Evolutionary conservation across 768 basidiomycete genomes (phyloP).

Genomic region (Kwoniella bestiolae): DNA sequence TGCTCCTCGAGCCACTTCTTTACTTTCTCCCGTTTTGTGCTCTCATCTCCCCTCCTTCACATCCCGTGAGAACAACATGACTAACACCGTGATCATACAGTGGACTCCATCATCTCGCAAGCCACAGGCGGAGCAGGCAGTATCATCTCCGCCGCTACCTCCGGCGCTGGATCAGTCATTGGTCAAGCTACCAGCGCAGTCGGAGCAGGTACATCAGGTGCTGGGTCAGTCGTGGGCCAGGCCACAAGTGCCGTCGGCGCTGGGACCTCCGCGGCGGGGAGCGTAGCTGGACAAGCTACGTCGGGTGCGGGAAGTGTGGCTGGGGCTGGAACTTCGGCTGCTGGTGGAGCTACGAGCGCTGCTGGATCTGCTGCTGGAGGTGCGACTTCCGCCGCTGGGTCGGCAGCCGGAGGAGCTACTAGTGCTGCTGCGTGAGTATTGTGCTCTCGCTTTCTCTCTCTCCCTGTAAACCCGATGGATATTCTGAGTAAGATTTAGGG

Average conservation of each 20-base stretch:
- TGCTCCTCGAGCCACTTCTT: too few relatives aligned
- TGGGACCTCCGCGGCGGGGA: conserved; percentile 14
- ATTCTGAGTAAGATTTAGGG: neutral
- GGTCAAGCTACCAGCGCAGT: neutral
- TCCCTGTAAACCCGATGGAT: too few relatives aligned
- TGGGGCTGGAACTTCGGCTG: conserved; percentile 11
- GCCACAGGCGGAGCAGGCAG: neutral
- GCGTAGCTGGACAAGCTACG: conserved; percentile 20
- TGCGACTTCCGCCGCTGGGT: conserved; percentile 19
- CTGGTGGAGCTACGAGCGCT: conserved; percentile 16
- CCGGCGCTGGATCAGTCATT: neutral
- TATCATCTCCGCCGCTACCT: neutral
- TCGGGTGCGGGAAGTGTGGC: conserved; percentile 19
- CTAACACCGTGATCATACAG: neutral
- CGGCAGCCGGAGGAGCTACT: conserved; percentile 7
- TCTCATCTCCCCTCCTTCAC: too few relatives aligned
- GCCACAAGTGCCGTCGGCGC: conserved; percentile 10
- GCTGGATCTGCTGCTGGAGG: conserved; percentile 13
- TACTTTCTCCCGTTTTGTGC: neutral
- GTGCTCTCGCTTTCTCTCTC: too few relatives aligned
- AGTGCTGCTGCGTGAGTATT: conserved; percentile 24
- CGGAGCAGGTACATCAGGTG: conserved; percentile 7
- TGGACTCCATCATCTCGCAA: too few relatives aligned
- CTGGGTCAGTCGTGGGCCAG: neutral
- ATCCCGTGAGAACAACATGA: too few relatives aligned